Base-by-base conservation (phyloP, 257 asterid genomes). In the Ballota nigra region DNA sequence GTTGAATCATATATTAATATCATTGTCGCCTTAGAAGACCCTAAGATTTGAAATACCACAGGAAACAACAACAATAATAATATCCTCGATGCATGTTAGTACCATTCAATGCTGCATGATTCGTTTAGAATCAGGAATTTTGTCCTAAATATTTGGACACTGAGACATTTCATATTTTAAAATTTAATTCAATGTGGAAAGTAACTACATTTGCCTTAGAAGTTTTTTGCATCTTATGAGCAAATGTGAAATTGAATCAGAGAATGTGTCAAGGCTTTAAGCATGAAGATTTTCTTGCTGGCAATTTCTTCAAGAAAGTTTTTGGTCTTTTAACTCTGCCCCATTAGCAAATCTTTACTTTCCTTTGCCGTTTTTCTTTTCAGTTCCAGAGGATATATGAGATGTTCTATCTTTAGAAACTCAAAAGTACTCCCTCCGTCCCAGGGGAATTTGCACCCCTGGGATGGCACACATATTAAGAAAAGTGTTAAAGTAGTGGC, bases 61-160 rank as follows among this genome's bases (percentile, higher is more conserved):
- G 52, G 31, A 4, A 13, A 43, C 19, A 13, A 43, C 2, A 43
- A 43, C 5, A 43, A 43, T 26, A 6, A 4, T 12, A 16, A 18
- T 18, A 36, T 19, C 40, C 20, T 34, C 1, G 71, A 43, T 66
- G 26, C 53, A 43, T 40, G 40, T 16, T 55, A 8, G 0, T 22
- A 34, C 59, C 13, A 51, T 33, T 33, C 8, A 24, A 11, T 22
- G 13, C 16, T 22, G 4, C 58, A 23, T 36, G 16, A 38, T 29
- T 41, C 22, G 6, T 59, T 16, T 43, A 36, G 29, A n/a, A 34
- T n/a, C 38, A 11, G 61, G 69, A 18, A 10, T 31, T 34, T 49
- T 70, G 36, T 40, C 11, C 41, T 23, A 62, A 16, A 51, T 63
- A 29, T 28, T 64, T 60, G 67, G 38, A 68, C 58, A 73, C 13